Conservation (phyloP, 2,329 filamentous ascomycete genomes). For the Verticillium nubilum region DNA sequence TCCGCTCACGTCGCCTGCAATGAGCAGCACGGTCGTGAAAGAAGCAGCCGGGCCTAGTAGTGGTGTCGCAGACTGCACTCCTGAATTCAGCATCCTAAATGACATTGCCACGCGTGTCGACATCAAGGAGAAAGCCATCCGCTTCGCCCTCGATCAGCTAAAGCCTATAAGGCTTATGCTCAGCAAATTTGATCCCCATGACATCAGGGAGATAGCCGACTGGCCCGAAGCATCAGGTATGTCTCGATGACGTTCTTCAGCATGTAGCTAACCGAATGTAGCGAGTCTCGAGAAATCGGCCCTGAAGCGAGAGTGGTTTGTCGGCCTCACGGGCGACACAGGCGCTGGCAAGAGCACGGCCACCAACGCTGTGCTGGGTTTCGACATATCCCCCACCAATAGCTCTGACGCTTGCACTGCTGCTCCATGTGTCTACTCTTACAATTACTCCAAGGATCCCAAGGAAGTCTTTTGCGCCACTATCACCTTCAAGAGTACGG, state of each 20-base stretch:
- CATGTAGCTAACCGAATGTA: background rate
- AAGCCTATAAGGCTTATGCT: background rate
- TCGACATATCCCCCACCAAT: slow-evolving; percentile 7
- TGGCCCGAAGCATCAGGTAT: background rate
- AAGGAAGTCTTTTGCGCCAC: background rate
- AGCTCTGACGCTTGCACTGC: slow-evolving; percentile 14
- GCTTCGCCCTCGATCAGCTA: background rate
- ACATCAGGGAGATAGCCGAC: background rate
- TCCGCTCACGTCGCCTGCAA: too few species aligned
- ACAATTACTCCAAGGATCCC: background rate
- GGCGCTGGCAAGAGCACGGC: slow-evolving; percentile 12
- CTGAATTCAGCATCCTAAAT: background rate
- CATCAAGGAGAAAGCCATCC: background rate
- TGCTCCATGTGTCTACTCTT: slow-evolving; percentile 10
- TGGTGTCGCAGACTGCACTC: background rate
- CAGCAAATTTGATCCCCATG: background rate
- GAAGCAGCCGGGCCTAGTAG: background rate
- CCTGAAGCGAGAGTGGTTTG: background rate
- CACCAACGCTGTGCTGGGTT: slow-evolving; percentile 9
- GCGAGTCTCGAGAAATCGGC: background rate
- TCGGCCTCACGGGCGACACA: slow-evolving; percentile 9
- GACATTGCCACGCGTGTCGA: background rate
- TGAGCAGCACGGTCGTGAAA: too few species aligned
- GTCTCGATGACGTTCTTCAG: too few species aligned
- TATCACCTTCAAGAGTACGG: slow-evolving; percentile 9